Evolutionary conservation across 768 basidiomycete genomes (phyloP).

Genomic region (Lactarius sanguifluus): DNA sequence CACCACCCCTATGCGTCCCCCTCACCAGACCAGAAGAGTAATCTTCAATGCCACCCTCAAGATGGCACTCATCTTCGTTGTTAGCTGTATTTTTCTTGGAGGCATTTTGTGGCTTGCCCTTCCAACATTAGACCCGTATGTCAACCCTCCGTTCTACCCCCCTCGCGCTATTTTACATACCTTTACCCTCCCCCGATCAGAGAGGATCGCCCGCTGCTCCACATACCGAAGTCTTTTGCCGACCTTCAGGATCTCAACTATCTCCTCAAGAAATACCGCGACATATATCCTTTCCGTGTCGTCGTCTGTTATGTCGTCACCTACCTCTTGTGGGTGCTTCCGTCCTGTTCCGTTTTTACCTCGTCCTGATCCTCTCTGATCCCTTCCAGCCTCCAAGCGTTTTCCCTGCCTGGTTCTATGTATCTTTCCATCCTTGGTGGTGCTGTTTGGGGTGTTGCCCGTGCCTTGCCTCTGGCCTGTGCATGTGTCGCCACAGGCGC

Average conservation of each 20-base stretch:
- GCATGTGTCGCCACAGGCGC: slow-evolving; percentile 90
- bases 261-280: slow-evolving; percentile 88
- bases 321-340: slow-evolving; percentile 80
- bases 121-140: slow-evolving; percentile 76
- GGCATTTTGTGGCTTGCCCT: slow-evolving; percentile 79
- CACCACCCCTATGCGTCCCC: slow-evolving; percentile 36
- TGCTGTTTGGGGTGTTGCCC: slow-evolving; percentile 88
- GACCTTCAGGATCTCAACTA: slow-evolving; percentile 84
- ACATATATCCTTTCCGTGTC: slow-evolving; percentile 83
- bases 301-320: slow-evolving; percentile 84
- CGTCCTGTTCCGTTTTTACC: slow-evolving; percentile 17
- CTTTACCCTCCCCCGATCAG: slow-evolving; percentile 42
- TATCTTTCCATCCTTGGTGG: slow-evolving; percentile 96
- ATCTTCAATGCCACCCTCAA: slow-evolving; percentile 81
- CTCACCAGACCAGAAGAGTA: slow-evolving; percentile 49
- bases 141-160: slow-evolving; percentile 28
- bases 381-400: slow-evolving; percentile 81
- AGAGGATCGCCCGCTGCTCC: slow-evolving; percentile 70
- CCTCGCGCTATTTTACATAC: slow-evolving; percentile 9
- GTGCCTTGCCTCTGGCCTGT: slow-evolving; percentile 88
- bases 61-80: slow-evolving; percentile 74
- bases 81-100: slow-evolving; percentile 69
- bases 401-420: slow-evolving; percentile 96
- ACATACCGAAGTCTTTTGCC: slow-evolving; percentile 84
- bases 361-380: slow-evolving; percentile 1